Evolutionary conservation across 495 filamentous ascomycete genomes (phyloP), one percentile per base, ranked within the genome.

Genomic region (Lichina pygmaea): DNA sequence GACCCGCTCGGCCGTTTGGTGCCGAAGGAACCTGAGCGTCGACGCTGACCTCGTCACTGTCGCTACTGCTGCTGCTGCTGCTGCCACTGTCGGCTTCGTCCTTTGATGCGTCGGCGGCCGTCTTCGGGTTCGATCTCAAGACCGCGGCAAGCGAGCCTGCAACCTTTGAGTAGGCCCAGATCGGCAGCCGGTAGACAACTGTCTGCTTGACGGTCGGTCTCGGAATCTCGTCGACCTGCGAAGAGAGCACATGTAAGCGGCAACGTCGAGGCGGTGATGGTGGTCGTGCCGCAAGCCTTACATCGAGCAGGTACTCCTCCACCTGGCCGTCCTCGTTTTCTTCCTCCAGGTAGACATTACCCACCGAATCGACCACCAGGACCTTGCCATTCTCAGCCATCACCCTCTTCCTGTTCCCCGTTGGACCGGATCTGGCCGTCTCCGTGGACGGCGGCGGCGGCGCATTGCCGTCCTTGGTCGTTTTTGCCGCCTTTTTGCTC

Each of bases 321-420:
- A 66, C 69, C 30, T 81, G 71, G 34, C 89, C 91, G 7, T 93
- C 79, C 53, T 86, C 84, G 32, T 78, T 78, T 52, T 79, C 74
- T 50, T 93, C 81, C 54, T 94, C 83, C 11, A 97, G 64, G 58
- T 78, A 97, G 24, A 97, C 89, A 55, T 91, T 83, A 7, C 89
- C 89, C 13, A 75, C 62, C 0, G 80, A 80, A 60, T 97, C 89
- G 7, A 97, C 89, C 49, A 97, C 78, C 37, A 95, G 58, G 0
- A 89, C 67, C 62, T 97, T 97, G 39, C 89, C 89, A 55, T 97
- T 97, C 65, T 92, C 78, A 2, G 85, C 86, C 30, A 84, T 70
- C 15, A 95, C 79, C 9, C 75, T 63, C 67, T 84, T 86, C 59
- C 78, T 81, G 37, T 78, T 63, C 2, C 83, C 82, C 49, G 68